Evolutionary conservation across 768 basidiomycete genomes (phyloP).

Genomic region (Russula compacta): DNA sequence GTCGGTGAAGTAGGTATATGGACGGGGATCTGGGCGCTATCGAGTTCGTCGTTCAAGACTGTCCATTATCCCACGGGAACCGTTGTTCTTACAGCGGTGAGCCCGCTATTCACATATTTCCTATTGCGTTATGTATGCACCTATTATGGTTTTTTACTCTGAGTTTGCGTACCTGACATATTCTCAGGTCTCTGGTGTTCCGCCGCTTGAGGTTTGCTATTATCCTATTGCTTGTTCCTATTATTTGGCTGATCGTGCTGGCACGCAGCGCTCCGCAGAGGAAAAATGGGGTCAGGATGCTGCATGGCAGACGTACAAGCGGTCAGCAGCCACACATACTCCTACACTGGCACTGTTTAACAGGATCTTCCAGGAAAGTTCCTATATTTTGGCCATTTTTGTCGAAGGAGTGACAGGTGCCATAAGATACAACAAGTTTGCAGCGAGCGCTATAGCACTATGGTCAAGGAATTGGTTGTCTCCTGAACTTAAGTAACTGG

Average conservation of each 20-base stretch:
- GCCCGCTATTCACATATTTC: conserved; percentile 57
- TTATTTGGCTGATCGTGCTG: neutral
- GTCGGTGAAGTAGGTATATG: conserved; percentile 65
- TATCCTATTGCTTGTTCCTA: neutral
- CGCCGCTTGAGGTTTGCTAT: conserved; percentile 46
- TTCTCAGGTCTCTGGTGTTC: conserved; percentile 55
- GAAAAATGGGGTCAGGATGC: conserved; percentile 47
- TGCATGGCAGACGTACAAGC: conserved; percentile 51
- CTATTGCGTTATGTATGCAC: conserved; percentile 42
- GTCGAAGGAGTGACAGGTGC: neutral
- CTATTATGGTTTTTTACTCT: neutral
- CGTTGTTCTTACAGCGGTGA: conserved; percentile 39
- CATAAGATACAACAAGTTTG: neutral
- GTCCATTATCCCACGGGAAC: conserved; percentile 37
- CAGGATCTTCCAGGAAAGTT: conserved; percentile 22
- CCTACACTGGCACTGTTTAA: neutral
- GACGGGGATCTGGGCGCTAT: conserved; percentile 55
- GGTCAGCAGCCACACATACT: conserved; percentile 28
- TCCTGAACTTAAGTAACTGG: neutral
- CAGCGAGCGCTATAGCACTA: neutral
- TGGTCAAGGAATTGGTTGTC: neutral
- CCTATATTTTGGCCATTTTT: conserved; percentile 31
- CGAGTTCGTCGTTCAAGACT: conserved; percentile 39
- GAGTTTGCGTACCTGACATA: neutral
- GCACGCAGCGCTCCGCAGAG: conserved; percentile 34